Percentiles rank a stretch among this genome's conserved stretches.
Conservation (phyloP, 331 rosid genomes). For the Telfairia occidentalis region DNA sequence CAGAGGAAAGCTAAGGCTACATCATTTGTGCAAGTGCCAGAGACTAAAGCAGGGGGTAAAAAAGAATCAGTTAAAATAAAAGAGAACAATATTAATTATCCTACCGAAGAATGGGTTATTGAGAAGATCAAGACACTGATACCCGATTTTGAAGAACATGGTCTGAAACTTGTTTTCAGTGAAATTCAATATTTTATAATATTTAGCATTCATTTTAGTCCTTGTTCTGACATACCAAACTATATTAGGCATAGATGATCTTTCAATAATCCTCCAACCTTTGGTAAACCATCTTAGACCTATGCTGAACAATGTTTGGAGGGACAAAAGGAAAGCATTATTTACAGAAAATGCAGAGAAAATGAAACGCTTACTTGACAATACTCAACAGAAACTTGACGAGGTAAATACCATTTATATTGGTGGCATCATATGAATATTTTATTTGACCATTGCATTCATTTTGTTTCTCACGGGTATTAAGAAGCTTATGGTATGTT, state of each 20-base stretch:
- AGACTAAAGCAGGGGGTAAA: slow-evolving; percentile 52
- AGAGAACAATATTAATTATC: slow-evolving; percentile 51
- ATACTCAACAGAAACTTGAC: slow-evolving; percentile 77
- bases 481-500: background rate
- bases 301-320: slow-evolving; percentile 60
- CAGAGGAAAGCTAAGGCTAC: slow-evolving; percentile 73
- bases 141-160: slow-evolving; percentile 88
- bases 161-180: slow-evolving; percentile 30
- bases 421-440: background rate
- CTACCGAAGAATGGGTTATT: slow-evolving; percentile 89
- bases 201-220: background rate
- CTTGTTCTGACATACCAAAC: background rate
- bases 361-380: slow-evolving; percentile 66
- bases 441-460: background rate
- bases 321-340: slow-evolving; percentile 74
- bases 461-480: background rate
- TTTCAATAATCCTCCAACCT: slow-evolving; percentile 52
- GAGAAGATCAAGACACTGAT: slow-evolving; percentile 53
- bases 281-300: slow-evolving; percentile 69
- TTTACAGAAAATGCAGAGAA: slow-evolving; percentile 62
- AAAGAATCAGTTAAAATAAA: slow-evolving; percentile 53
- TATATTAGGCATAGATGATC: slow-evolving; percentile 55
- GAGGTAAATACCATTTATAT: slow-evolving; percentile 47
- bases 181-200: background rate
- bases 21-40: slow-evolving; percentile 41